Conservation (phyloP, 805 yeast species). For the Saturnispora galanensis region DNA sequence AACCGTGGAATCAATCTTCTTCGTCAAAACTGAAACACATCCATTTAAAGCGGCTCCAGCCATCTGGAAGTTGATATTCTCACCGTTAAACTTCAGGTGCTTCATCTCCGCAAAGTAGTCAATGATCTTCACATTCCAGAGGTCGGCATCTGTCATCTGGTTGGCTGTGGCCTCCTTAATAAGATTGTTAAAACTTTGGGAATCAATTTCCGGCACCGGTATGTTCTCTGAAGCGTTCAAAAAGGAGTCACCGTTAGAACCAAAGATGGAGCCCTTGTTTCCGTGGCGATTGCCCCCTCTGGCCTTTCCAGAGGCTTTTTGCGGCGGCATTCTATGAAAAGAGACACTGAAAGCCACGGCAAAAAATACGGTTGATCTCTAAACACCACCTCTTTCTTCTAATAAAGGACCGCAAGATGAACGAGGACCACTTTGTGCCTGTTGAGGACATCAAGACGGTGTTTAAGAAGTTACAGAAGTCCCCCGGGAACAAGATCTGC, state of each 20-base stretch:
- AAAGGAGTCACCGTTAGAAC: neutral
- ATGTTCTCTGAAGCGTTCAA: conserved; percentile 2
- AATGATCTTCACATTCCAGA: conserved; percentile 42
- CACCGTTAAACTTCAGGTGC: conserved; percentile 32
- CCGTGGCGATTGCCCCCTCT: too few species aligned
- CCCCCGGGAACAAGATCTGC: conserved; percentile 70
- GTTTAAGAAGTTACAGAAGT: conserved; percentile 52
- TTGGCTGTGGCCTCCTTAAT: conserved; percentile 24
- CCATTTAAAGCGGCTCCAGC: conserved; percentile 44
- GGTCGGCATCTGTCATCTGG: conserved; percentile 38
- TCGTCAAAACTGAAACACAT: conserved; percentile 40
- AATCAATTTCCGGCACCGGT: conserved; percentile 1
- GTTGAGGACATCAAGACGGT: conserved; percentile 61
- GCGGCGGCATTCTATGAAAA: too few species aligned
- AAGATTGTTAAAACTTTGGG: conserved; percentile 18
- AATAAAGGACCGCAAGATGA: neutral
- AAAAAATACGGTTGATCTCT: neutral
- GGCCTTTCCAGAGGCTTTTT: too few species aligned
- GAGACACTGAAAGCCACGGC: neutral
- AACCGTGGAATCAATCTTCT: conserved; percentile 36
- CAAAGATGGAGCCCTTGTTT: neutral
- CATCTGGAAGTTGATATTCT: conserved; percentile 36
- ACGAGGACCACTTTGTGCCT: conserved; percentile 38
- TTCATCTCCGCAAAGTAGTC: conserved; percentile 45
- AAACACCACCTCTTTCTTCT: neutral